Evolutionary conservation across 2,329 filamentous ascomycete species (phyloP), one percentile per base, ranked within the genome.

Genomic region (Aspergillus ruber): DNA sequence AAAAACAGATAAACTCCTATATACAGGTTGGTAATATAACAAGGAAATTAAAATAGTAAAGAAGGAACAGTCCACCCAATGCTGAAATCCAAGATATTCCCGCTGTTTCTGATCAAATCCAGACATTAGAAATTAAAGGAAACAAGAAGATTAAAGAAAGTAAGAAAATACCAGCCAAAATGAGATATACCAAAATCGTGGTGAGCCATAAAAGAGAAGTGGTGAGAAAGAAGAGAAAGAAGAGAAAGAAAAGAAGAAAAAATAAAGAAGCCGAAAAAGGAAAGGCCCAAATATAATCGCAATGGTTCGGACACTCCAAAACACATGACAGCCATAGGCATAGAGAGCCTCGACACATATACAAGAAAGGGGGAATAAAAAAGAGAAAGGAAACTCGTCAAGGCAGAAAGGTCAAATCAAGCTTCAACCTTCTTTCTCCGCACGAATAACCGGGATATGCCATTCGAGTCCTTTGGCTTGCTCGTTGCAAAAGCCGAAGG

Each of bases 391-490:
- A 42, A 42, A 42, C 13, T 39, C 36, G 17, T 39, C 36, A 27
- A 42, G 35, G 44, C 18, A 39, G 36, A 47, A 47, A 54, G 25
- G 46, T 35, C 55, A 54, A 23, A 42, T 54, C 47, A 53, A 44
- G 43, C 59, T 41, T 60, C 62, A 25, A 62, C 46, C 54, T 62
- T 66, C 51, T 59, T 64, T 42, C 58, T 60, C 29, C 63, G 57
- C 18, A 55, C 51, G 44, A 70, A 70, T 45, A 71, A 64, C 46
- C 60, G 65, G n/a, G 65, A 59, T 50, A 67, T 42, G 44, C 51
- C 27, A 27, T 40, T 44, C 38, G 47, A 41, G 46, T 52, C 43
- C 50, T 52, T 44, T 44, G 29, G 35, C 39, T 44, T 48, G 60
- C 56, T 42, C 51, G 52, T 39, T 65, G 60, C 45, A 64, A 62